These are phyloP conservation scores for Diplogelasinospora grovesii DNA, from an alignment of 495 filamentous ascomycete species.

Conservation along the genomic window DNA sequence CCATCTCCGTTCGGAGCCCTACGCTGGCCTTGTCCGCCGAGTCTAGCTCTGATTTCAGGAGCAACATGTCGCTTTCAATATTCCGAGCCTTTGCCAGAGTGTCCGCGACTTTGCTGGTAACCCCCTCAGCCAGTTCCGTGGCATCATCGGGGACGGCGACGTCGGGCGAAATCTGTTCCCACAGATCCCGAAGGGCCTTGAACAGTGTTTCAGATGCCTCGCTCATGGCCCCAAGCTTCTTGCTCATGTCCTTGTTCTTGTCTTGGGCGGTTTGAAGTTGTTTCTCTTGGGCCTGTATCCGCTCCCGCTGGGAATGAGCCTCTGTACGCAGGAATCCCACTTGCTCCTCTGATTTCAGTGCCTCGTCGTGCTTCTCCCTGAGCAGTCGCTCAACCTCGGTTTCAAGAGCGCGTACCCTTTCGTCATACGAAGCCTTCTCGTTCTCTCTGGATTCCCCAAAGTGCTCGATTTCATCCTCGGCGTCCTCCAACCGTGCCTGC, in stretches of 20 bases:
- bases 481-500: conserved; percentile 70
- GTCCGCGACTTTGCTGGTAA: conserved; percentile 57
- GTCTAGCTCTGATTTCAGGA: conserved; percentile 41
- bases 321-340: conserved; percentile 51
- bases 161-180: conserved; percentile 54
- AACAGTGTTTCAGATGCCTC: conserved; percentile 46
- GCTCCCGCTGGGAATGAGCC: conserved; percentile 47
- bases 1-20: conserved; percentile 35
- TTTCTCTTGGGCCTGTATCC: conserved; percentile 44
- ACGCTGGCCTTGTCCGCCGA: conserved; percentile 26
- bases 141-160: conserved; percentile 52
- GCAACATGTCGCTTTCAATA: conserved; percentile 36
- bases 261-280: conserved; percentile 48
- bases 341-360: conserved; percentile 49
- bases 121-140: conserved; percentile 50
- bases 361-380: conserved; percentile 50
- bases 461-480: conserved; percentile 84
- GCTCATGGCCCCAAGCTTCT: conserved; percentile 40
- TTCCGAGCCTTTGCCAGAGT: conserved; percentile 36
- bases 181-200: conserved; percentile 53
- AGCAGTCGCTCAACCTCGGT: conserved; percentile 58
- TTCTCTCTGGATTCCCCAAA: conserved; percentile 76
- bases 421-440: conserved; percentile 61
- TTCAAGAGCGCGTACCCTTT: conserved; percentile 61
- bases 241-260: conserved; percentile 41